Conservation (phyloP, 495 filamentous ascomycete genomes). For the Hyaloscypha variabilis region DNA sequence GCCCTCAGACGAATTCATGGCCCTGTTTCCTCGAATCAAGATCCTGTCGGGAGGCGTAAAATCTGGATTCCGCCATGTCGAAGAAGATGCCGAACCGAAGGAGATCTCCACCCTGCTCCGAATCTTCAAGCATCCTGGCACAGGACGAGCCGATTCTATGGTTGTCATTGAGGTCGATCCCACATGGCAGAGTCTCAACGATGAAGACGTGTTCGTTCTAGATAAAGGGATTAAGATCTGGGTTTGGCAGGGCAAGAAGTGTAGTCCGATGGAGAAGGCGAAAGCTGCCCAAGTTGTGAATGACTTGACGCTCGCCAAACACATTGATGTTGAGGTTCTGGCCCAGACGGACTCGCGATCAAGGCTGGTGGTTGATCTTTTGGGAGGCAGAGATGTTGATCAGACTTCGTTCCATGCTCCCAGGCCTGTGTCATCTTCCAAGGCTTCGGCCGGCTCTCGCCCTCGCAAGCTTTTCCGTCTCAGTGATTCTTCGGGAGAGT, state of each 20-base stretch:
- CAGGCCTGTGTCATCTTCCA: conserved; percentile 21
- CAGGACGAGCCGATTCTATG: conserved; percentile 37
- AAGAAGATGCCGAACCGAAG: conserved; percentile 40
- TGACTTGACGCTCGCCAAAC: conserved; percentile 62
- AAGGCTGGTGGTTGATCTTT: conserved; percentile 51
- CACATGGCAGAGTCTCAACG: conserved; percentile 60
- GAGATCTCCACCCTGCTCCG: conserved; percentile 53
- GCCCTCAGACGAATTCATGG: conserved; percentile 58
- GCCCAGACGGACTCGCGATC: conserved; percentile 58
- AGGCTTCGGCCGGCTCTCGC: conserved; percentile 9
- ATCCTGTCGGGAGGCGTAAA: conserved; percentile 60
- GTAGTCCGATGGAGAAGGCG: conserved; percentile 66
- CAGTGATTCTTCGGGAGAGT: conserved; percentile 54
- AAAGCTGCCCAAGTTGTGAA: conserved; percentile 65
- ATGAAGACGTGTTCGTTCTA: conserved; percentile 63
- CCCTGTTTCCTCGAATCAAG: conserved; percentile 55
- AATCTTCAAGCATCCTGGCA: conserved; percentile 54
- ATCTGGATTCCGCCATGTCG: conserved; percentile 62
- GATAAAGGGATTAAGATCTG: conserved; percentile 63
- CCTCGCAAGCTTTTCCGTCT: conserved; percentile 52
- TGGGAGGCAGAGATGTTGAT: conserved; percentile 51
- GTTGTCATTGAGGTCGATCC: conserved; percentile 66
- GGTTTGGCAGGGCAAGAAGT: conserved; percentile 66
- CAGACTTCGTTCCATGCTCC: not conserved
- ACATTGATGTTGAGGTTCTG: conserved; percentile 62